Conservation (phyloP, 495 filamentous ascomycete species). For the Articulospora tetracladia region DNA sequence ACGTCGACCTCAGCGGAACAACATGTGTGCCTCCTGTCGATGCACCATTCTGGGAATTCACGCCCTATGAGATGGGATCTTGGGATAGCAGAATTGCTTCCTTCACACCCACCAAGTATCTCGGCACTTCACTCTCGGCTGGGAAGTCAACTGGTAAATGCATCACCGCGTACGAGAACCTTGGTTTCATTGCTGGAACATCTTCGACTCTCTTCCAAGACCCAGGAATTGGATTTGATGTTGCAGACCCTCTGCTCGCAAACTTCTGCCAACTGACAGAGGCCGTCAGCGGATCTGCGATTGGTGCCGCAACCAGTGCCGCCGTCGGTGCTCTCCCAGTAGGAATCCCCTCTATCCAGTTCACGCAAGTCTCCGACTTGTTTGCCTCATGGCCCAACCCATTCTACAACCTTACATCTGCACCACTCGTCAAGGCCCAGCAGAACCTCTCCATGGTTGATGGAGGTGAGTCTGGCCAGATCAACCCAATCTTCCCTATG, state of each 20-base stretch:
- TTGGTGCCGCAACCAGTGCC: constrained; percentile 15
- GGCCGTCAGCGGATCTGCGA: background rate
- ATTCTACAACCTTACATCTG: constrained; percentile 30
- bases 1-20: constrained; percentile 25
- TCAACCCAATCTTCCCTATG: constrained; percentile 7
- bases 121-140: constrained; percentile 8
- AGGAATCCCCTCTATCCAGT: background rate
- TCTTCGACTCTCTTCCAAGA: constrained; percentile 81
- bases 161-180: constrained; percentile 38
- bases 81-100: constrained; percentile 1
- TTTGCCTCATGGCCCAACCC: constrained; percentile 40
- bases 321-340: constrained; percentile 14
- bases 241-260: background rate
- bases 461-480: constrained; percentile 8
- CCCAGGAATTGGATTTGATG: constrained; percentile 27
- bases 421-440: constrained; percentile 17
- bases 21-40: constrained; percentile 29
- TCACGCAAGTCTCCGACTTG: constrained; percentile 13
- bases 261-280: constrained; percentile 10
- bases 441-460: constrained; percentile 10
- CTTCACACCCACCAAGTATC: constrained; percentile 12
- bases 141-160: constrained; percentile 1
- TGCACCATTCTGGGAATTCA: constrained; percentile 46
- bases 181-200: constrained; percentile 81
- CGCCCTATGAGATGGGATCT: constrained; percentile 13